Conservation (phyloP, 2,329 filamentous ascomycete species). For the Plectosphaerella cucumerina region DNA sequence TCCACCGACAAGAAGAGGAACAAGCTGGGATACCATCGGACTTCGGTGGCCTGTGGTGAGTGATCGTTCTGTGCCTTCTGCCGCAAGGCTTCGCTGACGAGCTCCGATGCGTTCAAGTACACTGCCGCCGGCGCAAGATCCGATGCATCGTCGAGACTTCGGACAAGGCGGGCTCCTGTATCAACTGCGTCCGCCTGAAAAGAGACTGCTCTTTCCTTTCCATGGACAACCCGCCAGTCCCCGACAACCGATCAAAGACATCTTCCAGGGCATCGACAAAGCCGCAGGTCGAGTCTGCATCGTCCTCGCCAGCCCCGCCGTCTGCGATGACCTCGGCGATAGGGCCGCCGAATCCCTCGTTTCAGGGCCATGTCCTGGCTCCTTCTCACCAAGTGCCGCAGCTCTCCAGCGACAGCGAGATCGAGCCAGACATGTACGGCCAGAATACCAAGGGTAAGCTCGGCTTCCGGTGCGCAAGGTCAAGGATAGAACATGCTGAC, state of each 20-base stretch:
- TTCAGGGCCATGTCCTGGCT: constrained; percentile 38
- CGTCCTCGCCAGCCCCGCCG: constrained; percentile 44
- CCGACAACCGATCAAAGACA: constrained; percentile 39
- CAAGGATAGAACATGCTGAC: background rate
- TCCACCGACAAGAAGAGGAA: constrained; percentile 64
- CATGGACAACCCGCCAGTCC: constrained; percentile 67
- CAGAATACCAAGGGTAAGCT: constrained; percentile 40
- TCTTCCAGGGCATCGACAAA: constrained; percentile 32
- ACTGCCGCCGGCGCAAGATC: constrained; percentile 91
- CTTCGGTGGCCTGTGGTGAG: constrained; percentile 93
- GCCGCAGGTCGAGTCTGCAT: constrained; percentile 37
- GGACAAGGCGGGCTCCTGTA: constrained; percentile 72
- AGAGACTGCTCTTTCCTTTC: constrained; percentile 93
- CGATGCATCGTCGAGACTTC: constrained; percentile 75
- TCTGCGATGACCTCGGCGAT: background rate
- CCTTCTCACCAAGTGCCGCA: constrained; percentile 41
- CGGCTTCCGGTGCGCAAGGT: constrained; percentile 10
- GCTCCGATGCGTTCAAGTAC: constrained; percentile 48
- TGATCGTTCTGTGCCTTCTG: constrained; percentile 17
- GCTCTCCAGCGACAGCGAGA: constrained; percentile 32
- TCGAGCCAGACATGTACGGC: constrained; percentile 29
- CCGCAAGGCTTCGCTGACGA: background rate
- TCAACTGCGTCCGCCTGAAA: constrained; percentile 89
- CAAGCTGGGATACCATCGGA: constrained; percentile 92
- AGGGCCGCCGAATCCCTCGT: constrained; percentile 30